Conservation (phyloP, 2,329 filamentous ascomycete species). For the Cyphellophora attinorum region DNA sequence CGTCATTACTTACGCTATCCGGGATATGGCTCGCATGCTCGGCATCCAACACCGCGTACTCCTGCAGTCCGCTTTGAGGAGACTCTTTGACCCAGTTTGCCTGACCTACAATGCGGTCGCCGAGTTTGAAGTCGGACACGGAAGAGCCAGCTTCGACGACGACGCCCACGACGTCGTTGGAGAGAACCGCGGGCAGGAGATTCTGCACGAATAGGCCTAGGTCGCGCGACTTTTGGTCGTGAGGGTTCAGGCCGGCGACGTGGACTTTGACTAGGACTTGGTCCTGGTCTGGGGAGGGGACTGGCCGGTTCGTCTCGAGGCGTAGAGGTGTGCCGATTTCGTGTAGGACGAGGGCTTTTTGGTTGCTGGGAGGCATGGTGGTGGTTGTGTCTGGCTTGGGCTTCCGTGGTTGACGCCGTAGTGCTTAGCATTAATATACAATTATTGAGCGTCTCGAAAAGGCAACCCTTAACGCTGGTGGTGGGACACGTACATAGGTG, state of each 20-base stretch:
- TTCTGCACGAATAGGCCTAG: constrained; percentile 25
- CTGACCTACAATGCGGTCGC: constrained; percentile 25
- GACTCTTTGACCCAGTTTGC: constrained; percentile 4
- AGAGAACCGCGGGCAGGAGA: constrained; percentile 25
- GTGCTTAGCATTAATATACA: too few species aligned
- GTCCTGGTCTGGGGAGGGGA: constrained; percentile 22
- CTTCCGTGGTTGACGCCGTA: too few species aligned
- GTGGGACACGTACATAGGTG: too few species aligned
- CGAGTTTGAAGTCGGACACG: constrained; percentile 17
- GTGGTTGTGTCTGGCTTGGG: too few species aligned
- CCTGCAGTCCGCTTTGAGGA: constrained; percentile 24
- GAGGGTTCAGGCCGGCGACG: constrained; percentile 24
- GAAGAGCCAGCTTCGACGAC: constrained; percentile 21
- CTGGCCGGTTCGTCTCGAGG: constrained; percentile 7
- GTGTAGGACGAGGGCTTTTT: too few species aligned
- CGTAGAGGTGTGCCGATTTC: too few species aligned
- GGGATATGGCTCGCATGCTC: constrained; percentile 24
- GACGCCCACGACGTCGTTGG: constrained; percentile 26
- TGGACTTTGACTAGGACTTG: constrained; percentile 30
- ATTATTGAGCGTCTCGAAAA: too few species aligned
- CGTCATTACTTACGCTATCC: too few species aligned
- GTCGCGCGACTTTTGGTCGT: constrained; percentile 31
- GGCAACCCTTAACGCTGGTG: too few species aligned
- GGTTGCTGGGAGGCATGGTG: too few species aligned
- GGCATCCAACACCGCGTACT: constrained; percentile 28